Conservation (phyloP, 2,329 filamentous ascomycete genomes). For the Cephalotrichum gorgonifer region DNA sequence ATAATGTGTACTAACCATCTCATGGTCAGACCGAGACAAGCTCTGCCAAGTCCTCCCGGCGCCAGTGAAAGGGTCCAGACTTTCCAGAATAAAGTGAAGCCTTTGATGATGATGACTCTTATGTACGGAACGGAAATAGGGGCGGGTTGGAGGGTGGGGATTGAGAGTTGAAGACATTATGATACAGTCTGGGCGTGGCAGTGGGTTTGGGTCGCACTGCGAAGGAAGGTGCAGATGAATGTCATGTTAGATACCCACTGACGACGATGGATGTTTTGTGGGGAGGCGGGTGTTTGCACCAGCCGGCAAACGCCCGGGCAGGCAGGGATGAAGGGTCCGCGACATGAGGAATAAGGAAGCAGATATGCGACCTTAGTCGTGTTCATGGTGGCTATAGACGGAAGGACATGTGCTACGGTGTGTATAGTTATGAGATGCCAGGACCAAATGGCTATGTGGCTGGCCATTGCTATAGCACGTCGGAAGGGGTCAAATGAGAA, state of each 20-base stretch:
- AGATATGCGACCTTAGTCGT: too few species aligned
- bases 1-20: not conserved
- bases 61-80: slow-evolving; percentile 37
- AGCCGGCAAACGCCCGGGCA: too few species aligned
- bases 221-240: not conserved
- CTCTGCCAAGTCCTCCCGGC: slow-evolving; percentile 44
- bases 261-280: not conserved
- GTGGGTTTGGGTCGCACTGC: not conserved
- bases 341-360: too few species aligned
- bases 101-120: not conserved
- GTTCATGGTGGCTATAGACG: too few species aligned
- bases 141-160: not conserved
- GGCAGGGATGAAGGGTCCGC: too few species aligned
- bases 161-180: not conserved
- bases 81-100: slow-evolving; percentile 9
- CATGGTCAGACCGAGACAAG: slow-evolving; percentile 39
- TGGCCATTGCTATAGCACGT: too few species aligned
- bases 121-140: not conserved
- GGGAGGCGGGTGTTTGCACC: not conserved
- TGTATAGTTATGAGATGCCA: too few species aligned
- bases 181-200: not conserved
- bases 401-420: too few species aligned
- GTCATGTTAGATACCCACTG: not conserved
- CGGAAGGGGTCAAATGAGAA: too few species aligned
- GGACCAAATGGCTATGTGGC: too few species aligned